These are phyloP conservation scores for Lasiosphaeria miniovina DNA, from an alignment of 495 filamentous ascomycete species.

Conservation along the genomic window DNA sequence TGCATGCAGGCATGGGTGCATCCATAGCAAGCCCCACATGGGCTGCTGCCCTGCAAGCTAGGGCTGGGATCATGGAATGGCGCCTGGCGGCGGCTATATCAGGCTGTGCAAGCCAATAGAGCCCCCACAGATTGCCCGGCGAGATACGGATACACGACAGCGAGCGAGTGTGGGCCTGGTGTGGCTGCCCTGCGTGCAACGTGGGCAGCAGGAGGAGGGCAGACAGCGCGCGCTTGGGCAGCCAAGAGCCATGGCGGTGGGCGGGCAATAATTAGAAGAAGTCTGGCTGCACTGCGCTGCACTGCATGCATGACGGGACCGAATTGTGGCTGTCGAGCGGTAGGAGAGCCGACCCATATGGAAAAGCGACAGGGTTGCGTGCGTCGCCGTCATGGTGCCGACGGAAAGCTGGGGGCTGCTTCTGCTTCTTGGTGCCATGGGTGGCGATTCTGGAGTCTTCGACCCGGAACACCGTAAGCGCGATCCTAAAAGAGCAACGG, in stretches of 20 bases:
- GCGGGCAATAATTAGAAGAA: no score
- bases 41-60: neutral
- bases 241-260: no score
- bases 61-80: neutral
- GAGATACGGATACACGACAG: neutral
- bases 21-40: no score
- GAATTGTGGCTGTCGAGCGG: no score
- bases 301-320: no score
- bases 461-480: conserved; percentile 1
- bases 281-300: no score
- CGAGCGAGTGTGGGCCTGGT: neutral
- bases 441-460: neutral
- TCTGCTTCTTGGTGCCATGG: neutral
- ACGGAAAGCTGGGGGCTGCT: neutral
- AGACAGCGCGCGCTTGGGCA: no score
- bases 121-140: neutral
- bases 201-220: neutral
- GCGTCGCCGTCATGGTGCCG: neutral
- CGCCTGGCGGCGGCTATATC: conserved; percentile 1
- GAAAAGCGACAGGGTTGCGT: no score
- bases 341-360: no score
- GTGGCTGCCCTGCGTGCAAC: no score
- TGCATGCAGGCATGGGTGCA: no score
- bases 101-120: conserved; percentile 1
- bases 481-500: neutral